A percentile compares a stretch with the other conserved stretches of the same genome.
These are phyloP conservation scores for Neurospora sp. DNA, from an alignment of 2,329 filamentous ascomycete genomes.

Conservation along the genomic window DNA sequence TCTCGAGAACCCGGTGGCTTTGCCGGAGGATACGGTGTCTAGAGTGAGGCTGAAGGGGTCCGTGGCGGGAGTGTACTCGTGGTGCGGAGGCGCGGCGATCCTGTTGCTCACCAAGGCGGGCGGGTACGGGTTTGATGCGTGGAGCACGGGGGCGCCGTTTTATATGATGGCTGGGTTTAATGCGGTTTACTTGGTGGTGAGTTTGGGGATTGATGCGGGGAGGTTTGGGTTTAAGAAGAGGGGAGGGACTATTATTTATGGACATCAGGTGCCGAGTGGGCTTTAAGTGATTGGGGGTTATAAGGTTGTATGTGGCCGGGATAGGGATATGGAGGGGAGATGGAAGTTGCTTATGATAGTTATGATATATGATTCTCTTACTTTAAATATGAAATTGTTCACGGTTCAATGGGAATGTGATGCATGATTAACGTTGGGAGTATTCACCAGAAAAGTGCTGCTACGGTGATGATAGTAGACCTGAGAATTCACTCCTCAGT, in stretches of 20 bases:
- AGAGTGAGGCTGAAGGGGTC: constrained; percentile 71
- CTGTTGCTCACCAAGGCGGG: constrained; percentile 85
- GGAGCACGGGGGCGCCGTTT: constrained; percentile 71
- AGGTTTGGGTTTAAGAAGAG: constrained; percentile 17
- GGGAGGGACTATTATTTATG: neutral
- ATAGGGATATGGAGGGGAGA: neutral
- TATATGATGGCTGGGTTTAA: constrained; percentile 93
- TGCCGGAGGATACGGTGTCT: constrained; percentile 26
- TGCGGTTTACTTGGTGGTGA: constrained; percentile 55
- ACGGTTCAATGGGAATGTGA: neutral
- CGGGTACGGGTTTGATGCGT: constrained; percentile 72
- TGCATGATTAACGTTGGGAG: neutral
- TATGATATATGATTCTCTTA: neutral
- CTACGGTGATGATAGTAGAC: neutral
- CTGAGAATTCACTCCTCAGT: neutral
- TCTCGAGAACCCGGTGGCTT: constrained; percentile 20
- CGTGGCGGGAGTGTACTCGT: constrained; percentile 88
- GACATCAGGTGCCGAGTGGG: neutral
- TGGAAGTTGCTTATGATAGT: neutral
- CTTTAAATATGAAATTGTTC: neutral
- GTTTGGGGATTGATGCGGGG: constrained; percentile 39
- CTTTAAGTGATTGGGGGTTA: neutral
- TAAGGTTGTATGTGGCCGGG: neutral
- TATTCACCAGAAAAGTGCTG: neutral
- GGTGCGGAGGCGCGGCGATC: constrained; percentile 84